phyloP scores from a whole-genome alignment of 306 rosid species.

The Prunus padus region DNA sequence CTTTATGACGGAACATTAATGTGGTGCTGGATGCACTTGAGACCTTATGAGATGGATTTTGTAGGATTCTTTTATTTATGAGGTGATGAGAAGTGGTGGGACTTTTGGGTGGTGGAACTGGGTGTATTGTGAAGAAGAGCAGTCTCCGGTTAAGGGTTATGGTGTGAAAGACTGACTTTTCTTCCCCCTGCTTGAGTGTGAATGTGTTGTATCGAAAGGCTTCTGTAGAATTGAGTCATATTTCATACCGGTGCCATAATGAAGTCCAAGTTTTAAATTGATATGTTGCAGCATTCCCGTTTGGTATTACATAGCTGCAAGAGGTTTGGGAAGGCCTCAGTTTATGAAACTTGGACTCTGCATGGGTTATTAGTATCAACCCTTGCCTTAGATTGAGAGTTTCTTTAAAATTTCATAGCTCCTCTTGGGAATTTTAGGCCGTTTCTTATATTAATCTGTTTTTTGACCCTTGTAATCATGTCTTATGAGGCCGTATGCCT shows the following conservation, averaged over 20 bases:
- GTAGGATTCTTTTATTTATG: background rate
- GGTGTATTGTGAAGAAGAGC: background rate
- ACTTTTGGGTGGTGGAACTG: background rate
- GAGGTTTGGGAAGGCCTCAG: conserved; percentile 8
- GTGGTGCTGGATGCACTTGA: background rate
- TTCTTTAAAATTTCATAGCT: background rate
- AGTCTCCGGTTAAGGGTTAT: background rate
- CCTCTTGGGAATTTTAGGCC: background rate
- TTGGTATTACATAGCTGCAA: background rate
- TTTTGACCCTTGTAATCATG: background rate
- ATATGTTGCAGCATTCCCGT: background rate
- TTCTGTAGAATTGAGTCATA: background rate
- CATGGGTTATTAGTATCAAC: background rate
- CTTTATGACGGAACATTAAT: background rate
- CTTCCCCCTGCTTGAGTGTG: background rate
- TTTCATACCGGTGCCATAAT: background rate
- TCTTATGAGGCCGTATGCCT: background rate
- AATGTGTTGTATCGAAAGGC: background rate
- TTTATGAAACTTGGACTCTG: background rate
- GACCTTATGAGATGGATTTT: background rate
- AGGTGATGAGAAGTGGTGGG: background rate
- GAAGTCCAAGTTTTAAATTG: background rate
- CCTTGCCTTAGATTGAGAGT: background rate
- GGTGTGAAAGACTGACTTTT: background rate
- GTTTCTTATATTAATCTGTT: background rate